Evolutionary conservation across 208 protist genomes (phyloP), one percentile per base, ranked within the genome.

Genomic region (Leishmania guyanensis): DNA sequence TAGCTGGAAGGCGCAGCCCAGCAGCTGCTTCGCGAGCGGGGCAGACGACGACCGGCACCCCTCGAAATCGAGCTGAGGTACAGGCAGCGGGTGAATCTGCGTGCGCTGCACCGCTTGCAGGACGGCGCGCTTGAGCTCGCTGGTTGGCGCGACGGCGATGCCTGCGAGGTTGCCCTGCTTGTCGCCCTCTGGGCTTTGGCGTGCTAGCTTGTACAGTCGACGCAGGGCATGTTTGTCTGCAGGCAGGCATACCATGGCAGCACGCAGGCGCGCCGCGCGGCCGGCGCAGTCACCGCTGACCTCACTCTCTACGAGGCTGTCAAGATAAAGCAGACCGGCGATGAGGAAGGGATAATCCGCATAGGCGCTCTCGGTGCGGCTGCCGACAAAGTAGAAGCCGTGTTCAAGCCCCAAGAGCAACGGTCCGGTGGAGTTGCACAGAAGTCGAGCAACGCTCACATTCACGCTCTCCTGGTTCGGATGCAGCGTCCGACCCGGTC

Each of bases 341-440:
- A 90, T 73, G 58, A 90, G 43, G 54, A 90, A 86, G 5, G 81
- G 81, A 72, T 85, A 82, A 51, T 81, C 76, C 29, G 77, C 77
- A 58, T 86, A 84, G 65, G 86, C 79, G 62, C 82, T 83, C 73
- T 88, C 84, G 50, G 46, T 71, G 17, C 87, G 81, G 22, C 84
- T 80, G 75, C 87, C 87, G 36, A 90, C 81, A 65, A 83, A 88
- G 79, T 90, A 90, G 76, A 87, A 86, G 70, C 87, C 82, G 79
- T 90, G 87, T 77, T 90, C 87, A 36, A 90, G 75, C 29, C 73
- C 73, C 36, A 48, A 83, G 50, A 78, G 78, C n/a, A 62, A 78
- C 20, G 78, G 74, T 5, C 72, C 56, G 5, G 79, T 54, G 29
- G 80, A 70, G 20, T 79, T 71, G 56, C 78, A 82, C 56, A 88